Evolutionary conservation across 805 yeast species (phyloP).

Genomic region (Babjeviella inositovora): DNA sequence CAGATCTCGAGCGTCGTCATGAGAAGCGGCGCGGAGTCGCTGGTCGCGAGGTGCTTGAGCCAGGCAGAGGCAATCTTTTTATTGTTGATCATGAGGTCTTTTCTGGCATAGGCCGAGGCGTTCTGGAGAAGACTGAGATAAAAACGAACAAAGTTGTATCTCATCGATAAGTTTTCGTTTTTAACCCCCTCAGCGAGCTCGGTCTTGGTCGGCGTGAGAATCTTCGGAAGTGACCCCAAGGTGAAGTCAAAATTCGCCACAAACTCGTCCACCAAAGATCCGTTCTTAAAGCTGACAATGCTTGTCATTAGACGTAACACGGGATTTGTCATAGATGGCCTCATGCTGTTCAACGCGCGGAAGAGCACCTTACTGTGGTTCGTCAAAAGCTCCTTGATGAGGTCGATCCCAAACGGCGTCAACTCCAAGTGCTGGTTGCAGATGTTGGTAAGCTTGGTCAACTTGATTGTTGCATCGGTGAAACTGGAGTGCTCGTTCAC

Average conservation of each 20-base stretch:
- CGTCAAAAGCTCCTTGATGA: conserved; percentile 36
- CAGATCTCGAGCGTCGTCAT: conserved; percentile 25
- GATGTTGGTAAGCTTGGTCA: conserved; percentile 17
- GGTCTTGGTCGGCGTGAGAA: conserved; percentile 33
- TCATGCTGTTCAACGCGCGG: conserved; percentile 42
- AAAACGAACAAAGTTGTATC: conserved; percentile 44
- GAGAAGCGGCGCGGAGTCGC: conserved; percentile 32
- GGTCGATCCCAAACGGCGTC: conserved; percentile 11
- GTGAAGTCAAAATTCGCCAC: conserved; percentile 54
- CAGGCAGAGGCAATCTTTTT: conserved; percentile 46
- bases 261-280: conserved; percentile 37
- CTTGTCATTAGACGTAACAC: conserved; percentile 38
- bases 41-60: conserved; percentile 42
- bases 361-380: conserved; percentile 48
- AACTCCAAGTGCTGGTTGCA: conserved; percentile 7
- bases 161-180: conserved; percentile 23
- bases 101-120: conserved; percentile 40
- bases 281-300: conserved; percentile 30
- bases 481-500: conserved; percentile 35
- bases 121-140: conserved; percentile 35
- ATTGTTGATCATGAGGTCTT: conserved; percentile 40
- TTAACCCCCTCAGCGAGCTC: conserved; percentile 22
- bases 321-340: conserved; percentile 46
- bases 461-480: conserved; percentile 20
- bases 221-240: conserved; percentile 41